Conservation (phyloP, 176 grass and related monocot genomes). For the Bonia amplexicaulis region DNA sequence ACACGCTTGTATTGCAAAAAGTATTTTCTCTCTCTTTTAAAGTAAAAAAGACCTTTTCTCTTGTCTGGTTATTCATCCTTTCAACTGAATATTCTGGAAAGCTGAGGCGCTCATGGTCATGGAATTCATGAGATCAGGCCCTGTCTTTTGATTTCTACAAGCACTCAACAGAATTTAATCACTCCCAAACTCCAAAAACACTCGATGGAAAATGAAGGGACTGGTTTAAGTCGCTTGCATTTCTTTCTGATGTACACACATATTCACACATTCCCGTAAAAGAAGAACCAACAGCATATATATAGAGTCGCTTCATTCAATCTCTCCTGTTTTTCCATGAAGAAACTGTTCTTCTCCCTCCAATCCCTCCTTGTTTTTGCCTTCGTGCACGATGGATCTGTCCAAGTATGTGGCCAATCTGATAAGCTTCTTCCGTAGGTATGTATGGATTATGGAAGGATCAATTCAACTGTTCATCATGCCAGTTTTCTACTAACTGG, state of each 20-base stretch:
- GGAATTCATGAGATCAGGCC: background rate
- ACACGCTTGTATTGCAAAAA: too few relatives aligned
- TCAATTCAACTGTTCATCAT: background rate
- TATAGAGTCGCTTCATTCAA: background rate
- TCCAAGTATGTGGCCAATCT: conserved; percentile 16
- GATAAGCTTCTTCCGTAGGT: conserved; percentile 38
- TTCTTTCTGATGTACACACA: background rate
- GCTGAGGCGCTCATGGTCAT: background rate
- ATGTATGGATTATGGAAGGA: background rate
- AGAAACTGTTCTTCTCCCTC: background rate
- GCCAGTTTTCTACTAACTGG: background rate
- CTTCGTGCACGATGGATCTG: background rate
- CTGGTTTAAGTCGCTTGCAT: background rate
- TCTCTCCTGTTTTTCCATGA: background rate
- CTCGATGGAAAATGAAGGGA: background rate
- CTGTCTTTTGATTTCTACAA: background rate
- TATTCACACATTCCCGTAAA: background rate
- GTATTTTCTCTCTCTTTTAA: too few relatives aligned
- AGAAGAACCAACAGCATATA: background rate
- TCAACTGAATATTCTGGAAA: background rate
- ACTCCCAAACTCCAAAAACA: too few relatives aligned
- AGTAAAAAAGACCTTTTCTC: too few relatives aligned
- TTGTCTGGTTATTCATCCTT: background rate
- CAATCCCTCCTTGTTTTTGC: background rate
- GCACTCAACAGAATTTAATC: background rate